Percentiles rank a stretch among this genome's conserved stretches.
Evolutionary conservation across 352 stramenopile genomes (phyloP).

Genomic region (Pythium periplocum): DNA sequence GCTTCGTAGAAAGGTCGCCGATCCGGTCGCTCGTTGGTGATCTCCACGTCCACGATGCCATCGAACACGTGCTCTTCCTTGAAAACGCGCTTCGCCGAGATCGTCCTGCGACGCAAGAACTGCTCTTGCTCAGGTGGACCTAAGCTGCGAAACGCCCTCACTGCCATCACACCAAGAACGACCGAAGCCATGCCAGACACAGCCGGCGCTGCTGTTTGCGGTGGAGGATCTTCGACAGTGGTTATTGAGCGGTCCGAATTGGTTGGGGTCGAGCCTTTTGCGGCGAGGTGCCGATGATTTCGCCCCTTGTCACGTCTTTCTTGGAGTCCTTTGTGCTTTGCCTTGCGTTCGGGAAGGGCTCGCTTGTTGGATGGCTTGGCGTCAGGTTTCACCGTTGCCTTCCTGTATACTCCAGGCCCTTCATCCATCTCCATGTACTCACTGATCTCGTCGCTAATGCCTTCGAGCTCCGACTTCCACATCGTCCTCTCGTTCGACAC

Average conservation of each 20-base stretch:
- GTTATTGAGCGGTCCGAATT: neutral
- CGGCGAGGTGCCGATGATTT: slow-evolving; percentile 28
- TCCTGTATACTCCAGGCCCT: neutral
- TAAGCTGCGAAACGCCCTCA: neutral
- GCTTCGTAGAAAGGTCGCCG: slow-evolving; percentile 11
- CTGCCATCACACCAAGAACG: neutral
- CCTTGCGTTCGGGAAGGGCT: slow-evolving; percentile 50
- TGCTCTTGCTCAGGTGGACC: slow-evolving; percentile 34
- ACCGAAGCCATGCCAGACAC: too few relatives aligned
- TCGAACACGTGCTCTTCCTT: slow-evolving; percentile 31
- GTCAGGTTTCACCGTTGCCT: neutral
- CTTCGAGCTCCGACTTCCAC: slow-evolving; percentile 45
- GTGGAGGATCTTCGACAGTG: neutral
- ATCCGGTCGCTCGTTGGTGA: slow-evolving; percentile 41
- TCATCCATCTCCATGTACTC: slow-evolving; percentile 3
- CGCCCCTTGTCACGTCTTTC: slow-evolving; percentile 48
- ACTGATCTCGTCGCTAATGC: slow-evolving; percentile 35
- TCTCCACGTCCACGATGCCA: slow-evolving; percentile 49
- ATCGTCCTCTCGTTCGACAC: slow-evolving; percentile 37
- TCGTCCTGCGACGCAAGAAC: slow-evolving; percentile 41
- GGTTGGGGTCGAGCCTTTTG: neutral
- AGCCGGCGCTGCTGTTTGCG: neutral
- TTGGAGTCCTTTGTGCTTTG: slow-evolving; percentile 57
- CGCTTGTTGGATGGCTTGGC: slow-evolving; percentile 5
- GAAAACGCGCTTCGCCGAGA: slow-evolving; percentile 33